Evolutionary conservation across 2,329 filamentous ascomycete species (phyloP), one percentile per base, ranked within the genome.

Genomic region (Helminthosporium solani): DNA sequence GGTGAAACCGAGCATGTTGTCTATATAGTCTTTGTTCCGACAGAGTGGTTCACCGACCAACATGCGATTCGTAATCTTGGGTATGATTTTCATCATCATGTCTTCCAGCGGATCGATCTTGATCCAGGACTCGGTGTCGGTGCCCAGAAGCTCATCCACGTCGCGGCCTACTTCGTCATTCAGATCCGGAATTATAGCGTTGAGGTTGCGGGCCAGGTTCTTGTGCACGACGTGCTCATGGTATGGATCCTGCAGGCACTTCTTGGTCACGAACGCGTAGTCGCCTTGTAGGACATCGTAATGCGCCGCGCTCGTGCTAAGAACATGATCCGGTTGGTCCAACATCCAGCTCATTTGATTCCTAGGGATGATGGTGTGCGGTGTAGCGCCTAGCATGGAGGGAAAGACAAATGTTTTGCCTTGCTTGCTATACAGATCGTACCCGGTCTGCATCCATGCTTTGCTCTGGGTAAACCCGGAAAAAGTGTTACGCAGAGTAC

Each of bases 1-100:
- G 25, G 78, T 76, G 49, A 82, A 83, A 20, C 63, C 62, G 7
- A 77, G 64, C 55, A 78, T 77, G 42, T 70, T 66, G n/a, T 71
- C 57, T 33, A 82, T 63, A 45, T 78, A 79, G 5, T 66, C 61
- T 19, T 70, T 54, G 49, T 81, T 71, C 21, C 73, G 73, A 56
- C 73, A 76, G 0, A 77, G 59, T n/a, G 71, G 66, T 7, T 65
- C 35, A 1, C 75, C 75, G 37, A 77, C 69, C 27, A 78, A 67
- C 49, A 75, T 66, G n/a, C 71, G 68, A 54, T 76, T 77, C 28
- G 68, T 70, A 11, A 73, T 52, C 2, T 68, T 54, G 3, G 73
- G 68, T 2, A 77, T 65, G 25, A 75, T 65, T 2, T 61, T 50
- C 47, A 67, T 59, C 35, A 75, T 57, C 7, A 64, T 69, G 3